Evolutionary conservation across 164 flowering plant species (phyloP).

Genomic region (Annona cherimola): DNA sequence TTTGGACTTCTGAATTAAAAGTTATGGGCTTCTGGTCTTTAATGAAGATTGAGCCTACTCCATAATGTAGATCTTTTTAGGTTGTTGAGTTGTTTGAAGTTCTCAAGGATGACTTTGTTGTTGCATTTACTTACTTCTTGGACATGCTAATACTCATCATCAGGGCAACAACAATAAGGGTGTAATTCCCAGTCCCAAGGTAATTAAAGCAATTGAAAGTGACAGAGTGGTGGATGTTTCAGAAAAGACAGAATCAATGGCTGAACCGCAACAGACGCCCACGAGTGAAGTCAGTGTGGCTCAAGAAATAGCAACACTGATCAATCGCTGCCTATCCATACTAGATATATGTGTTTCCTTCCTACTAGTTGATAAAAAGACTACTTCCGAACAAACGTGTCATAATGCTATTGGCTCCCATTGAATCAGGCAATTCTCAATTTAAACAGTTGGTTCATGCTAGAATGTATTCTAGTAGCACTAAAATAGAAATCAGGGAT

Average conservation of each 20-base stretch:
- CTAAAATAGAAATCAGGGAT: no score
- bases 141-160: background rate
- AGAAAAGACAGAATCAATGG: conserved; percentile 29
- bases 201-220: conserved; percentile 64
- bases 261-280: conserved; percentile 42
- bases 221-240: conserved; percentile 39
- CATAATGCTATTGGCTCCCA: background rate
- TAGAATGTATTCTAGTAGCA: background rate
- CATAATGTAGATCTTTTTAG: background rate
- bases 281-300: conserved; percentile 32
- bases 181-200: conserved; percentile 40
- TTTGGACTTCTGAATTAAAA: background rate
- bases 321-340: conserved; percentile 23
- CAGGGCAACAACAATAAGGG: conserved; percentile 21
- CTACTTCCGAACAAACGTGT: background rate
- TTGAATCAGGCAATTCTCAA: background rate
- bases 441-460: background rate
- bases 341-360: background rate
- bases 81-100: background rate
- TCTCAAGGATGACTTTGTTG: background rate
- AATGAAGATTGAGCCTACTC: background rate
- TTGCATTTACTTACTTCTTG: background rate
- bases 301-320: conserved; percentile 40
- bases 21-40: background rate
- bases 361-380: no score